These are phyloP conservation scores for Firmiana major DNA, from an alignment of 345 rosid species.

Conservation along the genomic window DNA sequence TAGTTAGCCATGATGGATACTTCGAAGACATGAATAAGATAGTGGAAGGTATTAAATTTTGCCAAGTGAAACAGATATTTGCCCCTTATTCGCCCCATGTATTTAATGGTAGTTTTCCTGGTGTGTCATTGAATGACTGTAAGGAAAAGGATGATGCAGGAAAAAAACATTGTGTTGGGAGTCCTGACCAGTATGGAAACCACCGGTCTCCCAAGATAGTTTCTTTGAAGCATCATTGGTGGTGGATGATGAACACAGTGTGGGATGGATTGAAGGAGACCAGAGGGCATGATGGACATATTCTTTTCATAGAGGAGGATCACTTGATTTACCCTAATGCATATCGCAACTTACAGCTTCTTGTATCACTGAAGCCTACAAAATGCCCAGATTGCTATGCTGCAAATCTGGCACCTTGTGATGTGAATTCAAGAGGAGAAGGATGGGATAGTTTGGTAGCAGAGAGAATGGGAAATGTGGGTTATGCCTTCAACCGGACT, in stretches of 20 bases:
- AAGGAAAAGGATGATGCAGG: slow-evolving; percentile 58
- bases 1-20: slow-evolving; percentile 95
- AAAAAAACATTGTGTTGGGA: slow-evolving; percentile 57
- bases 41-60: slow-evolving; percentile 71
- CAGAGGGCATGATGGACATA: slow-evolving; percentile 51
- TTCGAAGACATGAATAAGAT: slow-evolving; percentile 82
- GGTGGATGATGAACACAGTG: slow-evolving; percentile 99
- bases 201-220: slow-evolving; percentile 81
- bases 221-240: slow-evolving; percentile 99
- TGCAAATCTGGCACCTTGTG: slow-evolving; percentile 87
- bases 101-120: slow-evolving; percentile 60
- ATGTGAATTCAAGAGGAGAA: slow-evolving; percentile 92
- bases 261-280: slow-evolving; percentile 96
- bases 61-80: slow-evolving; percentile 88
- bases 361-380: slow-evolving; percentile 48
- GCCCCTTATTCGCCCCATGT: slow-evolving; percentile 85
- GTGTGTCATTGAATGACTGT: slow-evolving; percentile 62
- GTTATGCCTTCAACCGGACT: slow-evolving; percentile 78
- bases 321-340: slow-evolving; percentile 95
- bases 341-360: slow-evolving; percentile 79
- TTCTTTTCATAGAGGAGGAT: slow-evolving; percentile 96
- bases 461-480: slow-evolving; percentile 95
- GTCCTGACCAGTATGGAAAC: slow-evolving; percentile 94
- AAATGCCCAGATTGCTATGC: slow-evolving; percentile 90
- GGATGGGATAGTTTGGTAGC: slow-evolving; percentile 61